Evolutionary conservation across 1,139 yeast species (phyloP).

Genomic region (Schizosaccharomyces versatilis): DNA sequence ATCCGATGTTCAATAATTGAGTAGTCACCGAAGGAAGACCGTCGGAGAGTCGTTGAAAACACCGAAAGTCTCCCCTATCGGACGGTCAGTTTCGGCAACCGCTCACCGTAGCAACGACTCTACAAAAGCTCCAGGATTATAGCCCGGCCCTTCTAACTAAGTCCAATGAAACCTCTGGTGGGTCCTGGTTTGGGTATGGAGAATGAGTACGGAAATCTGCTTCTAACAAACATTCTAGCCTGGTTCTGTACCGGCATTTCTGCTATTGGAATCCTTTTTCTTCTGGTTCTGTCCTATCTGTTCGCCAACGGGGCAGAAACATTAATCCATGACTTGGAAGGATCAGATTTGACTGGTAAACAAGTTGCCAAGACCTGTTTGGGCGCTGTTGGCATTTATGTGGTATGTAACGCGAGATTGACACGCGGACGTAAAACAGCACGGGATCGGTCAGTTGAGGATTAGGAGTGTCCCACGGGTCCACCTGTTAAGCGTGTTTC

Average conservation of each 20-base stretch:
- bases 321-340: slow-evolving; percentile 1
- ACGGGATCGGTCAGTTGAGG: too few relatives aligned
- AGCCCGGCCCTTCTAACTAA: background rate
- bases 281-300: background rate
- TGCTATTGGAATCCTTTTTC: background rate
- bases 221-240: background rate
- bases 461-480: too few relatives aligned
- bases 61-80: too few relatives aligned
- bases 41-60: too few relatives aligned
- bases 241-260: background rate
- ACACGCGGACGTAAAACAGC: too few relatives aligned
- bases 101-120: too few relatives aligned
- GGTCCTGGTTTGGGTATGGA: slow-evolving; percentile 1
- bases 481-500: too few relatives aligned
- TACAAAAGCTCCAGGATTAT: too few relatives aligned
- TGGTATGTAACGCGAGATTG: background rate
- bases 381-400: background rate
- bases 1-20: too few relatives aligned
- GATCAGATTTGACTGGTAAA: background rate
- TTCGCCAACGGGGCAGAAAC: background rate
- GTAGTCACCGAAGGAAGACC: too few relatives aligned
- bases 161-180: slow-evolving; percentile 1
- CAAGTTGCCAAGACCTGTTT: slow-evolving; percentile 2
- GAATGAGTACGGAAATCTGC: background rate
- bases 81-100: too few relatives aligned